These are phyloP conservation scores for Suhomyces ambrosiae DNA, from an alignment of 1,139 yeast species.

Conservation along the genomic window DNA sequence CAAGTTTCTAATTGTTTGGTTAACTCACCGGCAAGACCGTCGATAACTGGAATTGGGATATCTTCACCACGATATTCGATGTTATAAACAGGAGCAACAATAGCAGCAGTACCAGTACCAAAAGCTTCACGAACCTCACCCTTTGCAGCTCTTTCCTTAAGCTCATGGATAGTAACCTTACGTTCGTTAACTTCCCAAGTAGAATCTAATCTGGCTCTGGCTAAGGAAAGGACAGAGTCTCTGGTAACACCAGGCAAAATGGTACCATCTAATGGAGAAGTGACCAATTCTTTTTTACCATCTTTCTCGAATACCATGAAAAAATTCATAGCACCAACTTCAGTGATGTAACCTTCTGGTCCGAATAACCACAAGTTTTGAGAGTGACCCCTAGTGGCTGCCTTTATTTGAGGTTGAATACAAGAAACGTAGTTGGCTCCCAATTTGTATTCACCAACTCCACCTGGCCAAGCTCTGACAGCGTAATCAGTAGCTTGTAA, in stretches of 20 bases:
- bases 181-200: slow-evolving; percentile 58
- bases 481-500: slow-evolving; percentile 94
- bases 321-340: slow-evolving; percentile 97
- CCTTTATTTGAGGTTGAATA: slow-evolving; percentile 82
- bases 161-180: slow-evolving; percentile 38
- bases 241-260: slow-evolving; percentile 96
- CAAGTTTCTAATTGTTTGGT: slow-evolving; percentile 30
- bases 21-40: slow-evolving; percentile 25
- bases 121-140: slow-evolving; percentile 45
- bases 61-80: slow-evolving; percentile 37
- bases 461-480: slow-evolving; percentile 99
- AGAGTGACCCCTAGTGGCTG: slow-evolving; percentile 86
- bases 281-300: slow-evolving; percentile 88
- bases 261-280: slow-evolving; percentile 97
- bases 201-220: slow-evolving; percentile 69
- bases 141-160: slow-evolving; percentile 34
- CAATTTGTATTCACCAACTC: slow-evolving; percentile 91
- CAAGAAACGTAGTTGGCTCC: slow-evolving; percentile 99
- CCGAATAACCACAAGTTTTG: slow-evolving; percentile 98
- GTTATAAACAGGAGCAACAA: slow-evolving; percentile 39
- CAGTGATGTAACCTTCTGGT: slow-evolving; percentile 84
- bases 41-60: slow-evolving; percentile 31
- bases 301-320: slow-evolving; percentile 78
- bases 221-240: slow-evolving; percentile 78
- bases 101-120: slow-evolving; percentile 46